Evolutionary conservation across 2,329 filamentous ascomycete genomes (phyloP), one percentile per base, ranked within the genome.

Genomic region (Arthroderma sp.): DNA sequence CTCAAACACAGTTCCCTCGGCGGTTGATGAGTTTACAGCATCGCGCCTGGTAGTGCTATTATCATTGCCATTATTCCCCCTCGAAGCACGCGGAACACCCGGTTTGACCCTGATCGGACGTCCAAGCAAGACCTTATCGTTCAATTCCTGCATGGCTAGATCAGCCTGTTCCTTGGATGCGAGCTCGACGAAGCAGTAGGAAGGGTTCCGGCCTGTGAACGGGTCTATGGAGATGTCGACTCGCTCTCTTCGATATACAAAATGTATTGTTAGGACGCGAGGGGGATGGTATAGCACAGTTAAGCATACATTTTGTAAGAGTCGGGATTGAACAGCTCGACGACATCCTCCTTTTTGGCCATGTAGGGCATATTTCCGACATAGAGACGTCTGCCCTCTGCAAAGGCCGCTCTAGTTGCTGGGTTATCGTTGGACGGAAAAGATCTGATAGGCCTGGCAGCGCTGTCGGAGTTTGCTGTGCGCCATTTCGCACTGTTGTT

Each of bases 171-270:
- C 74, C 38, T 69, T 69, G 39, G 68, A 70, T 38, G 62, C 60
- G 46, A 86, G 75, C 54, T 86, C 81, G 38, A 85, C 75, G 53
- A 86, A 86, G 65, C 81, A 86, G 64, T 84, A 85, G 33, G 78
- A 81, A 0, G 80, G 80, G 58, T 85, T 86, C 38, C 80, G 70
- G 36, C 73, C 75, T 29, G 74, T 81, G 59, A 82, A 76, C 1
- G 78, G 74, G 54, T 86, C 80, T 43, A 82, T 71, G 1, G 78
- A 79, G 53, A 86, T 80, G 58, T 82, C 77, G 51, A 85, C 74
- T 39, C 75, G 73, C 51, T 73, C 69, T 51, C 68, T 70, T 53
- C 51, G 53, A 56, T 46, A 22, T 22, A 22, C 15, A 22, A 22
- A 22, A 22, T 22, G 15, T 22, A 1, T 22, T 22, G 15, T 22